These are phyloP conservation scores for Debaryomyces singareniensis DNA, from an alignment of 1,139 yeast species.

Conservation along the genomic window DNA sequence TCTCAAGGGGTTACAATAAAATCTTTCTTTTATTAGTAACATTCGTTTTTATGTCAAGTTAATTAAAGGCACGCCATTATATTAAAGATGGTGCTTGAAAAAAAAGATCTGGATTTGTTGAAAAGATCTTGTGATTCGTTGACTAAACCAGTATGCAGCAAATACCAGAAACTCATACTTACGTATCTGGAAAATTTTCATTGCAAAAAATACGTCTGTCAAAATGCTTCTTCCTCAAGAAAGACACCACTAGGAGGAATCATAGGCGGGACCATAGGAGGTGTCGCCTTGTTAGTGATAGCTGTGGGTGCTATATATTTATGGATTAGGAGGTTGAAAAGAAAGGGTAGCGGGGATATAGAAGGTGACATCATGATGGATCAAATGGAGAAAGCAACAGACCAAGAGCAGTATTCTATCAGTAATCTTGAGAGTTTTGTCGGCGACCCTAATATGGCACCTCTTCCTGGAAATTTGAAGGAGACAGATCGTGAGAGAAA, in stretches of 20 bases:
- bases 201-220: conserved; percentile 57
- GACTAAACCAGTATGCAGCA: conserved; percentile 35
- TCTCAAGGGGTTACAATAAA: no score
- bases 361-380: conserved; percentile 18
- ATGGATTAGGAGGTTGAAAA: conserved; percentile 24
- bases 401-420: conserved; percentile 10
- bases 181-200: conserved; percentile 47
- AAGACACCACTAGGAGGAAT: conserved; percentile 45
- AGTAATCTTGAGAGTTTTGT: conserved; percentile 4
- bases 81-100: no score
- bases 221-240: conserved; percentile 11
- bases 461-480: conserved; percentile 1
- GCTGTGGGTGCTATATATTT: conserved; percentile 28
- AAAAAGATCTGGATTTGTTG: background rate
- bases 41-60: no score
- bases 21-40: no score
- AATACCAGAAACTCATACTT: conserved; percentile 46
- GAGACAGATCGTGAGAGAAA: conserved; percentile 4
- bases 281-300: conserved; percentile 31
- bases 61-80: no score
- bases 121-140: background rate
- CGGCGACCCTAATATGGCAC: conserved; percentile 4
- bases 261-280: conserved; percentile 61
- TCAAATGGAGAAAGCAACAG: conserved; percentile 16
- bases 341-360: conserved; percentile 17